Evolutionary conservation across 768 basidiomycete species (phyloP).

Genomic region (Trametes villosa): DNA sequence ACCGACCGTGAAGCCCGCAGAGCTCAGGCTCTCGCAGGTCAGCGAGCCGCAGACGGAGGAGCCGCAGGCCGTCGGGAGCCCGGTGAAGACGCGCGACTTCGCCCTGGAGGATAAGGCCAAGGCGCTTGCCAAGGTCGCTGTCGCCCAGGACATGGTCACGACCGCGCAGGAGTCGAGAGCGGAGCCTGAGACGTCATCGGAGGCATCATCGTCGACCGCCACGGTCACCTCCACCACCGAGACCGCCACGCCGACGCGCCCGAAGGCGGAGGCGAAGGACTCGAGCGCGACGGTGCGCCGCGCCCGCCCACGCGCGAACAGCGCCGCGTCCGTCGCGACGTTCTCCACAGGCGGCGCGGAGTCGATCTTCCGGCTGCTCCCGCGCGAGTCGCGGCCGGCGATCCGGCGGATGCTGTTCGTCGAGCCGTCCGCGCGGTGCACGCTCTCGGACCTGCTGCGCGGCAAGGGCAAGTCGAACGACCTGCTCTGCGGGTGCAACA

Average conservation of each 20-base stretch:
- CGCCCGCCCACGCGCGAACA: constrained; percentile 36
- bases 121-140: constrained; percentile 17
- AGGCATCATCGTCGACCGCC: constrained; percentile 4
- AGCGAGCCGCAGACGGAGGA: background rate
- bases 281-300: constrained; percentile 18
- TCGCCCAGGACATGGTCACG: constrained; percentile 20
- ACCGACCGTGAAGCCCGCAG: constrained; percentile 8
- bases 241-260: constrained; percentile 12
- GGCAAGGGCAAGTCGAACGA: constrained; percentile 76
- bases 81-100: constrained; percentile 28
- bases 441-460: constrained; percentile 87
- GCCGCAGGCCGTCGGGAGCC: constrained; percentile 5
- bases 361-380: constrained; percentile 94
- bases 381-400: constrained; percentile 88
- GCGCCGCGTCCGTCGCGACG: constrained; percentile 54
- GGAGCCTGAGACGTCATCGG: background rate
- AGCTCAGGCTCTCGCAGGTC: background rate
- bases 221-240: constrained; percentile 18
- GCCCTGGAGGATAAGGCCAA: constrained; percentile 16
- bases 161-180: constrained; percentile 15
- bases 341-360: constrained; percentile 78
- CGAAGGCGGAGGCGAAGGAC: constrained; percentile 18
- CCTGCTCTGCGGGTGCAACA: constrained; percentile 80
- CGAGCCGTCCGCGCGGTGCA: constrained; percentile 87
- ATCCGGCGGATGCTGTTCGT: constrained; percentile 93